phyloP scores from a whole-genome alignment of 2,329 filamentous ascomycete genomes.

The Malbranchea zuffiana region DNA sequence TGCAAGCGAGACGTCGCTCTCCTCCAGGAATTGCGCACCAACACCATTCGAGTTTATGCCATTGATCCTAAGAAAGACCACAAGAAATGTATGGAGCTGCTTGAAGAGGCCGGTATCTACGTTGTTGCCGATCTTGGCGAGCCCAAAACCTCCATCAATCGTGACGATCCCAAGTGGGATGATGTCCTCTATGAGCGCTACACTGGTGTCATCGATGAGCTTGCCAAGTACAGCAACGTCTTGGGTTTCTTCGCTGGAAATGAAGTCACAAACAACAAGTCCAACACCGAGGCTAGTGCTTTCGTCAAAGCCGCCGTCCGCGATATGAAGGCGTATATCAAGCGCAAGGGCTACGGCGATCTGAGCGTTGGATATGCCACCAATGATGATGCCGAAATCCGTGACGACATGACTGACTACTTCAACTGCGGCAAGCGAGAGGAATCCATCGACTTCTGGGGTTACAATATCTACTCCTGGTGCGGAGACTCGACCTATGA shows the following conservation, averaged over 20 bases:
- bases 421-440: constrained; percentile 66
- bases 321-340: constrained; percentile 92
- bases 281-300: constrained; percentile 81
- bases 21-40: constrained; percentile 68
- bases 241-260: constrained; percentile 98
- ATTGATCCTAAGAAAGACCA: constrained; percentile 73
- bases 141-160: constrained; percentile 74
- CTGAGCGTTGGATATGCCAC: constrained; percentile 93
- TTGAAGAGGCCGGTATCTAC: constrained; percentile 83
- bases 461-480: constrained; percentile 99
- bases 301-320: constrained; percentile 97
- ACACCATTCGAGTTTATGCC: constrained; percentile 91
- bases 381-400: constrained; percentile 79
- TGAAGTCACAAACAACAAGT: constrained; percentile 80
- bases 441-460: constrained; percentile 85
- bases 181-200: constrained; percentile 69
- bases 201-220: constrained; percentile 67
- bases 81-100: constrained; percentile 68
- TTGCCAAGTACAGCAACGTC: constrained; percentile 76
- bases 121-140: constrained; percentile 83
- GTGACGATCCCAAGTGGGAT: constrained; percentile 68
- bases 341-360: constrained; percentile 59
- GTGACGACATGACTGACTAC: constrained; percentile 73
- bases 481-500: constrained; percentile 73
- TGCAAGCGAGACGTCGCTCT: constrained; percentile 83